These are phyloP conservation scores for Scorias spongiosa DNA, from an alignment of 2,329 filamentous ascomycete genomes.

Conservation along the genomic window DNA sequence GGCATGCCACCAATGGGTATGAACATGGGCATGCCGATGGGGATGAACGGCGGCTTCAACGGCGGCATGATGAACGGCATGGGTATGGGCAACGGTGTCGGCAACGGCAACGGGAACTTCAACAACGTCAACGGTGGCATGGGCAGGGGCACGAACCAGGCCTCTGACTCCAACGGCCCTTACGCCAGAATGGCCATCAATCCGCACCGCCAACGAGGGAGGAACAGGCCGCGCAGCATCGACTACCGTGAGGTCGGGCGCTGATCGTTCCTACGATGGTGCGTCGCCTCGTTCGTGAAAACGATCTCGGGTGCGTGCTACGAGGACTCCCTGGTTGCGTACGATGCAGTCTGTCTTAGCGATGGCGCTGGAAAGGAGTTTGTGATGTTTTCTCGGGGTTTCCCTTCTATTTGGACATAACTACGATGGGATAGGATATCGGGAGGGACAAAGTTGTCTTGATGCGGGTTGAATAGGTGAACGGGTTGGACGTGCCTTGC, in stretches of 20 bases:
- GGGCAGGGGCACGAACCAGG: conserved; percentile 10
- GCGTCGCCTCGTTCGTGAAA: too few species aligned
- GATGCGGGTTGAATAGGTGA: too few species aligned
- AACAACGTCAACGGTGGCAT: conserved; percentile 12
- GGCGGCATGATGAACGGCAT: conserved; percentile 7
- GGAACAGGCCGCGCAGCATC: conserved; percentile 65
- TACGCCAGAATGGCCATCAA: conserved; percentile 96
- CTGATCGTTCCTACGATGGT: background rate
- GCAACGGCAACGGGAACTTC: conserved; percentile 6
- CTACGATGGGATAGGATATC: too few species aligned
- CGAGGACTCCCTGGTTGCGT: too few species aligned
- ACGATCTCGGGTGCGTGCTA: too few species aligned
- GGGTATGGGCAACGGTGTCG: conserved; percentile 8
- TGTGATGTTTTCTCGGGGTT: background rate
- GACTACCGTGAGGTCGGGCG: conserved; percentile 43
- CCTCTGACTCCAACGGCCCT: conserved; percentile 47
- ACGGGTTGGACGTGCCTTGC: too few species aligned
- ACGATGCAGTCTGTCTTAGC: background rate
- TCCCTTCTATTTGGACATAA: too few species aligned
- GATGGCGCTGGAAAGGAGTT: background rate
- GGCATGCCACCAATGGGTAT: conserved; percentile 17
- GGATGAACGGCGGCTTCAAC: background rate
- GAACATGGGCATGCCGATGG: conserved; percentile 10
- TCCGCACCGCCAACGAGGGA: conserved; percentile 74
- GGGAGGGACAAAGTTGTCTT: too few species aligned